phyloP scores from a whole-genome alignment of 1,284 basidiomycete species.

The Marasmius sp. region DNA sequence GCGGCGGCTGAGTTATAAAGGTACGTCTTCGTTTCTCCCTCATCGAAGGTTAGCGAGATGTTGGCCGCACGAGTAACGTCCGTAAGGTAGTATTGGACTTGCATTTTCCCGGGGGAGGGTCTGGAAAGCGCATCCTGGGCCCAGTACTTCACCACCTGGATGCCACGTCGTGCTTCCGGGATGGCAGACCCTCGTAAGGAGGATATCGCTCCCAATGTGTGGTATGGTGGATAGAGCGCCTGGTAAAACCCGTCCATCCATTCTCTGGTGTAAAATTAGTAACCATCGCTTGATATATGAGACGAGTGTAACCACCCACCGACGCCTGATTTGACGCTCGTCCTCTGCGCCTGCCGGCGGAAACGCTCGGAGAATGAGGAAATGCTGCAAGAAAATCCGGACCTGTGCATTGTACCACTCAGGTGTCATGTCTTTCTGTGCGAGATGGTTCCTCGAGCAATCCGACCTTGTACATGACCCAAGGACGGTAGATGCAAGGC shows the following conservation, averaged over 20 bases:
- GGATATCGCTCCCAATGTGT: not conserved
- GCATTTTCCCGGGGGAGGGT: no score
- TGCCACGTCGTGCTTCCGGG: slow-evolving; percentile 1
- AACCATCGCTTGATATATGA: not conserved
- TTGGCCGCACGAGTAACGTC: not conserved
- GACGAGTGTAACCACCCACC: not conserved
- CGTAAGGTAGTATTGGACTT: not conserved
- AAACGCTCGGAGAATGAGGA: not conserved
- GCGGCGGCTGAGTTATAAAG: not conserved
- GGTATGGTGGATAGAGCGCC: not conserved
- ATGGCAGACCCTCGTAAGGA: not conserved
- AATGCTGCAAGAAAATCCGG: not conserved
- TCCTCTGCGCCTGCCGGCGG: not conserved
- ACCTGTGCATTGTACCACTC: not conserved
- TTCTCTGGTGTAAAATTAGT: not conserved
- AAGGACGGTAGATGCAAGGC: not conserved
- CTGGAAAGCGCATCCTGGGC: not conserved
- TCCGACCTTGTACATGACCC: not conserved
- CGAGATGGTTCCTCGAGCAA: not conserved
- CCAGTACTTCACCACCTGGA: not conserved
- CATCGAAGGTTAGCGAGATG: not conserved
- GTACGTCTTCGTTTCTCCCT: not conserved
- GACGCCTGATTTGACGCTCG: not conserved
- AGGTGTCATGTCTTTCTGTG: not conserved
- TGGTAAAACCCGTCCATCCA: slow-evolving; percentile 1